Evolutionary conservation across 345 rosid species (phyloP), one percentile per base, ranked within the genome.

Genomic region (Toxicodendron radicans): DNA sequence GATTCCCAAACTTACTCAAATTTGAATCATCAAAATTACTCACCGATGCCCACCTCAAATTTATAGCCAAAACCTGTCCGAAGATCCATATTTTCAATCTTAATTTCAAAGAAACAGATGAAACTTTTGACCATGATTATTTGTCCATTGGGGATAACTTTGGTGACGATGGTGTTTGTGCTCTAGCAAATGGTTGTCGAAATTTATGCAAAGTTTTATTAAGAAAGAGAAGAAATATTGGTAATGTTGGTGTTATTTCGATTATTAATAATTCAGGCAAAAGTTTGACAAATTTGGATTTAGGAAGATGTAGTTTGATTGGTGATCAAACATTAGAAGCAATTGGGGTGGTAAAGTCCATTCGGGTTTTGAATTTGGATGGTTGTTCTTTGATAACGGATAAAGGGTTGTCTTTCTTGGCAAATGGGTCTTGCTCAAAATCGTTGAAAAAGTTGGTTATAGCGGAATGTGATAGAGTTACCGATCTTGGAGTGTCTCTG

Each of bases 231-330:
- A 76, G 14, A 63, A 80, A 79, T 69, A 73, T 82, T 14, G 77
- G 75, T 7, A 75, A 82, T 73, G 6, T 41, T 27, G 89, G 83
- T 32, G 79, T 86, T 52, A n/a, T 76, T 58, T 52, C 77, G 23
- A 75, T 83, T 48, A 75, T 58, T 7, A 64, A 49, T 5, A 30
- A 73, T 1, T 60, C 64, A 53, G 84, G 73, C 45, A 57, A 49
- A 62, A 62, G 24, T 70, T 78, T 86, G 78, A 77, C 64, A 10
- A 13, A 33, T 75, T 75, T 82, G 78, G 86, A 84, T 79, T 63
- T 84, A 71, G 85, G 85, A 53, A 49, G 83, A 59, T 86, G 86
- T 68, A 33, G 60, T 75, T 75, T 77, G 79, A 66, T 86, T n/a
- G 68, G 59, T 61, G 87, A 86, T 79, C 73, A 38, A 45, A 68